Evolutionary conservation across 1,284 basidiomycete species (phyloP).

Genomic region (Rhodotorula sp.): DNA sequence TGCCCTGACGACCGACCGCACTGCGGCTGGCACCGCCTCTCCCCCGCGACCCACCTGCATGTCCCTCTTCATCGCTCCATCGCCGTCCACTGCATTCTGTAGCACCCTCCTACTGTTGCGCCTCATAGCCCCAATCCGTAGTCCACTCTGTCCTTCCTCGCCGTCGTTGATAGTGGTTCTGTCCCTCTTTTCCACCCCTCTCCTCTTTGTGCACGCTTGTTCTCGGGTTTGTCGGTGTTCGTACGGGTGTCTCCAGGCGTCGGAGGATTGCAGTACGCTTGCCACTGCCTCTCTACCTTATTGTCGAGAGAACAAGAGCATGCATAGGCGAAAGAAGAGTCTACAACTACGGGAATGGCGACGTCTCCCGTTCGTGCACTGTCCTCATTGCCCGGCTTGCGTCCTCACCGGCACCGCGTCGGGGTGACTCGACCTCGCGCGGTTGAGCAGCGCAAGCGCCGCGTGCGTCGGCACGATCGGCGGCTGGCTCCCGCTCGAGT

Average conservation of each 20-base stretch:
- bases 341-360: not conserved
- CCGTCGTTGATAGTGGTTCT: not conserved
- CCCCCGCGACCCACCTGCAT: not conserved
- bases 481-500: too few relatives aligned
- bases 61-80: not conserved
- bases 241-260: not conserved
- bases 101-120: not conserved
- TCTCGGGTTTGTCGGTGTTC: not conserved
- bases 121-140: not conserved
- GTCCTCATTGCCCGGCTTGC: too few relatives aligned
- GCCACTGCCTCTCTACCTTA: too few relatives aligned
- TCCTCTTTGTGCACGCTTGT: not conserved
- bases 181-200: not conserved
- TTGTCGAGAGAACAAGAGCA: too few relatives aligned
- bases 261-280: too few relatives aligned
- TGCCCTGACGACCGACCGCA: too few relatives aligned
- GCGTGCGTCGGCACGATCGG: too few relatives aligned
- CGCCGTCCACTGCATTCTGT: not conserved
- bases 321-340: not conserved
- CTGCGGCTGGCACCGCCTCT: too few relatives aligned
- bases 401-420: too few relatives aligned
- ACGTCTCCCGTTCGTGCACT: too few relatives aligned
- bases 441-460: too few relatives aligned
- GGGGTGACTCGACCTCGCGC: too few relatives aligned
- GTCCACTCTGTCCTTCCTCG: not conserved